phyloP scores from a whole-genome alignment of 2,329 filamentous ascomycete genomes.

The Pseudocercospora macadamiae region DNA sequence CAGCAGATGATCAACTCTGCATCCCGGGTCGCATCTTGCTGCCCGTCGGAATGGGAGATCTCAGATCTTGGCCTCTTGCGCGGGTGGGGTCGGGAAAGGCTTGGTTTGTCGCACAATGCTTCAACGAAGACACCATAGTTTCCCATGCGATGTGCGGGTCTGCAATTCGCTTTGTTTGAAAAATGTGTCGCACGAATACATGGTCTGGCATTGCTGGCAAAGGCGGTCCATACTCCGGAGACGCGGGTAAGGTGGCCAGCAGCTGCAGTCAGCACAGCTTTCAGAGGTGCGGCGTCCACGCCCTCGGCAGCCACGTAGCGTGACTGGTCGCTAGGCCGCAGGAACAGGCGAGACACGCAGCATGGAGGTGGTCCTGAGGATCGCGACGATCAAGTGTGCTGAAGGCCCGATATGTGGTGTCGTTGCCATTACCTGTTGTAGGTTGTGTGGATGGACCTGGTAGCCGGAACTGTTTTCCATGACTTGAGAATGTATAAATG shows the following conservation, averaged over 20 bases:
- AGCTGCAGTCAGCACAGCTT: not conserved
- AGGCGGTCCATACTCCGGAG: not conserved
- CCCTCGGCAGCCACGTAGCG: slow-evolving; percentile 17
- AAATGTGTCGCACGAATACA: not conserved
- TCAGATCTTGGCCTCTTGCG: not conserved
- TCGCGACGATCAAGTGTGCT: not conserved
- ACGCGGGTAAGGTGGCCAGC: not conserved
- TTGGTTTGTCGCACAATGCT: not conserved
- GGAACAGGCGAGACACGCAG: slow-evolving; percentile 23
- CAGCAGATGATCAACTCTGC: not conserved
- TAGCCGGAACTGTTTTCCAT: slow-evolving; percentile 7
- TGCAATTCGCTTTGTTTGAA: not conserved
- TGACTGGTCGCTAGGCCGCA: slow-evolving; percentile 11
- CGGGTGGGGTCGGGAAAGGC: not conserved
- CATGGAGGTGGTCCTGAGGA: not conserved
- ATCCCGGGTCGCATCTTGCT: not conserved
- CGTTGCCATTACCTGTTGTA: slow-evolving; percentile 1
- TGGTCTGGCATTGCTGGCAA: not conserved
- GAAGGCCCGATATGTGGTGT: slow-evolving; percentile 5
- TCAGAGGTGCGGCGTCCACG: slow-evolving; percentile 16
- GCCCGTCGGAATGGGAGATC: not conserved
- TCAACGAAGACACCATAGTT: not conserved
- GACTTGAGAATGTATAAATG: not conserved
- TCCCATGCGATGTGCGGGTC: not conserved
- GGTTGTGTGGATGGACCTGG: slow-evolving; percentile 1